phyloP scores from a whole-genome alignment of 2,329 filamentous ascomycete genomes.

The Beauveria bassiana region DNA sequence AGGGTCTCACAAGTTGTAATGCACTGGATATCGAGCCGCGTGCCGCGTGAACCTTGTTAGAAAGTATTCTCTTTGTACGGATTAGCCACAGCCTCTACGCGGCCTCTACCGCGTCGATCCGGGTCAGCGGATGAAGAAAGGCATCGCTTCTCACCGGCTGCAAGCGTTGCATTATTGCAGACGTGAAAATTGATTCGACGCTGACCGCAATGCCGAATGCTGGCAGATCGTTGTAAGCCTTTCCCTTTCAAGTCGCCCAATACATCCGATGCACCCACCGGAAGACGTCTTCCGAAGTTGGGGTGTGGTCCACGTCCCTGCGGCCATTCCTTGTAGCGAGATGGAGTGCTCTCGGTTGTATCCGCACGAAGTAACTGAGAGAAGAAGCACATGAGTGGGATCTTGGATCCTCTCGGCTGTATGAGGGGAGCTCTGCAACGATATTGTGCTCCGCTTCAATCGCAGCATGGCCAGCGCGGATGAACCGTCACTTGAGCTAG shows the following conservation, averaged over 20 bases:
- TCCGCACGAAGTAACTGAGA: background rate
- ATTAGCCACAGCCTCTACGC: background rate
- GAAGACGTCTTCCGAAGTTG: background rate
- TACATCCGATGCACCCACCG: background rate
- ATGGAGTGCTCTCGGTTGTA: background rate
- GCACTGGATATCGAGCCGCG: background rate
- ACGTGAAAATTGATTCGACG: background rate
- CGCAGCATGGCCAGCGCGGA: background rate
- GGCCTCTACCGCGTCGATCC: background rate
- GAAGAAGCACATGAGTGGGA: background rate
- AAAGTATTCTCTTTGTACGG: background rate
- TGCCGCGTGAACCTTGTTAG: background rate
- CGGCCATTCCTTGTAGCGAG: background rate
- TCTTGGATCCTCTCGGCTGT: background rate
- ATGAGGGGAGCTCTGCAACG: background rate
- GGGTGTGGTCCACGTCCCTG: background rate
- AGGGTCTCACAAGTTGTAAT: no score
- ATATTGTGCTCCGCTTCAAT: background rate
- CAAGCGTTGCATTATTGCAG: background rate
- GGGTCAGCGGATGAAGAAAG: background rate
- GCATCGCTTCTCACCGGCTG: background rate
- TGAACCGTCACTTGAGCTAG: background rate
- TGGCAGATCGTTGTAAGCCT: background rate
- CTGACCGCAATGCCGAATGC: background rate
- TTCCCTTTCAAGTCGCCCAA: background rate